These are phyloP conservation scores for Citrus reticulata DNA, from an alignment of 345 rosid genomes.

Conservation along the genomic window DNA sequence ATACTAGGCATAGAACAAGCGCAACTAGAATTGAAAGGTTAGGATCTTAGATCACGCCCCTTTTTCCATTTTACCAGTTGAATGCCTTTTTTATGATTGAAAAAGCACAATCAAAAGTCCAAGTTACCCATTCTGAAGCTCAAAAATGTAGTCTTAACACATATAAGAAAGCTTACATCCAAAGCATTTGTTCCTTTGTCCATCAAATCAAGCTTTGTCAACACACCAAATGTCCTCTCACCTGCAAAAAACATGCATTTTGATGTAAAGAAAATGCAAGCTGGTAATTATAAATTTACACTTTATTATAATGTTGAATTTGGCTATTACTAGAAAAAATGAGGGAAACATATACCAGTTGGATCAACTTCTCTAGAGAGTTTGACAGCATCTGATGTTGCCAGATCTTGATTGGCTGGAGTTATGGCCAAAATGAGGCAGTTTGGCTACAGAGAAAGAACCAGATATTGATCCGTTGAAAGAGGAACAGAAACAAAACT, in stretches of 20 bases:
- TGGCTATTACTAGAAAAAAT: background rate
- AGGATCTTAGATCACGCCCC: background rate
- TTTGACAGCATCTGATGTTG: conserved; percentile 72
- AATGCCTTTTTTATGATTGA: background rate
- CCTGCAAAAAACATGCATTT: conserved; percentile 35
- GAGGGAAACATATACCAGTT: conserved; percentile 26
- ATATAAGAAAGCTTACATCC: conserved; percentile 41
- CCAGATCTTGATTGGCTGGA: conserved; percentile 75
- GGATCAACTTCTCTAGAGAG: conserved; percentile 70
- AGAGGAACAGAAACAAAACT: background rate
- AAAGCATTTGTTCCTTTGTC: conserved; percentile 75
- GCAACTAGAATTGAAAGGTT: background rate
- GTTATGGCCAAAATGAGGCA: conserved; percentile 65
- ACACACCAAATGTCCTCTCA: conserved; percentile 68
- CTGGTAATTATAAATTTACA: background rate
- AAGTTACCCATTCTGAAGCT: background rate
- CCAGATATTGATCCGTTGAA: background rate
- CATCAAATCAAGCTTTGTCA: conserved; percentile 78
- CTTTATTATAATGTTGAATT: background rate
- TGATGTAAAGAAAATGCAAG: conserved; percentile 1
- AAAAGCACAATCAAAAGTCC: background rate
- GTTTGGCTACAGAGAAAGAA: conserved; percentile 39
- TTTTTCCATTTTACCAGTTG: background rate
- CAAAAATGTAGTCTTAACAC: background rate
- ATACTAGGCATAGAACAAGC: background rate